Conservation (phyloP, 768 basidiomycete species). For the Suillus discolor region DNA sequence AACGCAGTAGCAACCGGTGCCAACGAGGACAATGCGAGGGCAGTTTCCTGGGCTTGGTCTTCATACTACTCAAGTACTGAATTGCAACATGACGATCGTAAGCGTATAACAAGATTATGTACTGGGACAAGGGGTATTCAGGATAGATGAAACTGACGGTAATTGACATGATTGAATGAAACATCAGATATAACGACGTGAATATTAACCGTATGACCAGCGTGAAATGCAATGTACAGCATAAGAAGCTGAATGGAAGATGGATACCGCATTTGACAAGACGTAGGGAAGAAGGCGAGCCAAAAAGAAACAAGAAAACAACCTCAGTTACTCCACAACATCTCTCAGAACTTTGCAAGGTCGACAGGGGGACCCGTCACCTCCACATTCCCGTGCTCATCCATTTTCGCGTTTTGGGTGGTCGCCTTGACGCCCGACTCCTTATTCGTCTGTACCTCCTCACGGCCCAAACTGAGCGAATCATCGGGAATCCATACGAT, state of each 20-base stretch:
- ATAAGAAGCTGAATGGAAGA: neutral
- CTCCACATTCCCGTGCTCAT: conserved; percentile 58
- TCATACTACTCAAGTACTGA: neutral
- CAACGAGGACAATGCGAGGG: too few relatives aligned
- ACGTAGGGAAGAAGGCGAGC: neutral
- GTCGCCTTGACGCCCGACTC: conserved; percentile 55
- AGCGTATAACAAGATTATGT: neutral
- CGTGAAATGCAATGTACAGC: neutral
- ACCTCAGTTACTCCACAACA: neutral
- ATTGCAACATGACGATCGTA: neutral
- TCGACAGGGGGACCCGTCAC: conserved; percentile 26
- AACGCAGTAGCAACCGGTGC: too few relatives aligned
- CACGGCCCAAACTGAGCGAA: conserved; percentile 57
- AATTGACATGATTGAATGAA: neutral
- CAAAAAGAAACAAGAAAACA: neutral
- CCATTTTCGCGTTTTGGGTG: conserved; percentile 54
- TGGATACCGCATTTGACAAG: neutral
- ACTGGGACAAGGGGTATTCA: neutral
- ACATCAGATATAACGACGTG: neutral
- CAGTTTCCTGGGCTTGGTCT: too few relatives aligned
- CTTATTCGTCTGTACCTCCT: conserved; percentile 60
- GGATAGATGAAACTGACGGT: neutral
- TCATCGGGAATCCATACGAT: conserved; percentile 88
- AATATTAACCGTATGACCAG: neutral
- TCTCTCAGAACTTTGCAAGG: conserved; percentile 30